These are phyloP conservation scores for Penicillium vulpinum DNA, from an alignment of 2,329 filamentous ascomycete species.

Conservation along the genomic window DNA sequence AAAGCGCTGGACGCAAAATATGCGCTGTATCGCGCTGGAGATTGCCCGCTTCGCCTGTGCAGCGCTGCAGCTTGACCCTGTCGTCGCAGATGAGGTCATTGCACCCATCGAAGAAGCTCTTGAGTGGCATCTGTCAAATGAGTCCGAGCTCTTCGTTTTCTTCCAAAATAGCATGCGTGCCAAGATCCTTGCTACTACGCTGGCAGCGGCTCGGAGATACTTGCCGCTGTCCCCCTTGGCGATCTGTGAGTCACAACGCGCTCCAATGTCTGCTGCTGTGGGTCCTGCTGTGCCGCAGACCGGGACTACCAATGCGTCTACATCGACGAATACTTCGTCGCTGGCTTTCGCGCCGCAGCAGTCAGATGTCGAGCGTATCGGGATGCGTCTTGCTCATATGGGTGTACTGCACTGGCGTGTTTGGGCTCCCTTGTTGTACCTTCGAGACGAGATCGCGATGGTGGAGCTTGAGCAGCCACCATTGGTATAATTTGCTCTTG, in stretches of 20 bases:
- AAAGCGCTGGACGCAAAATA: slow-evolving; percentile 38
- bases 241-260: slow-evolving; percentile 46
- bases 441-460: slow-evolving; percentile 29
- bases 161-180: slow-evolving; percentile 37
- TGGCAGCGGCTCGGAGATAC: slow-evolving; percentile 38
- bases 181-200: slow-evolving; percentile 35
- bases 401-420: slow-evolving; percentile 86
- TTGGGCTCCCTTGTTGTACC: slow-evolving; percentile 75
- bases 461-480: slow-evolving; percentile 6
- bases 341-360: slow-evolving; percentile 27
- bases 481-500: slow-evolving; percentile 16
- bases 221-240: slow-evolving; percentile 44
- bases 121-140: slow-evolving; percentile 37
- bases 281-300: slow-evolving; percentile 9
- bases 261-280: slow-evolving; percentile 17
- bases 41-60: slow-evolving; percentile 42
- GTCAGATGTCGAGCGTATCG: slow-evolving; percentile 53
- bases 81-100: slow-evolving; percentile 37
- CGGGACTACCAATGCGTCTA: neutral
- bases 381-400: slow-evolving; percentile 77
- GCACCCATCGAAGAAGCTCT: slow-evolving; percentile 35
- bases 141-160: slow-evolving; percentile 34
- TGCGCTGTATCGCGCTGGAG: slow-evolving; percentile 43
- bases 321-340: neutral
- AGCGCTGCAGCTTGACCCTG: slow-evolving; percentile 29